phyloP scores from a whole-genome alignment of 768 basidiomycete species.

The Termitomyces sp. region DNA sequence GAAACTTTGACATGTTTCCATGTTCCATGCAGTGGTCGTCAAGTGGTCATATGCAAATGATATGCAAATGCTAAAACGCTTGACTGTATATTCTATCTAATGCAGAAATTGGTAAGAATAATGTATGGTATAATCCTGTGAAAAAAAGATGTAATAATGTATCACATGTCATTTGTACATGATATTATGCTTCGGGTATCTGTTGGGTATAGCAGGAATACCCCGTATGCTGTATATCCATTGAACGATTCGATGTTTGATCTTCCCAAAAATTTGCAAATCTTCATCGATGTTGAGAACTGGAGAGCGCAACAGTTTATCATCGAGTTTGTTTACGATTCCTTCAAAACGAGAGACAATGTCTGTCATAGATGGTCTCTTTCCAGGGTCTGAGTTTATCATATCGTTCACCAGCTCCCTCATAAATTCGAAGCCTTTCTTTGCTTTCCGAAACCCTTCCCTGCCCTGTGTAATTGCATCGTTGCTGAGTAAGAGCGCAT shows the following conservation, averaged over 20 bases:
- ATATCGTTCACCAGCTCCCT: neutral
- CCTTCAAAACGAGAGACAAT: conserved; percentile 12
- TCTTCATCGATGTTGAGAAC: conserved; percentile 4
- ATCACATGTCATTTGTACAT: no score
- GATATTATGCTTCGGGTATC: no score
- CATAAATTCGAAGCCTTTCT: neutral
- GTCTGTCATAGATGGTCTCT: conserved; percentile 26
- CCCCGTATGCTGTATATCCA: no score
- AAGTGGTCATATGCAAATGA: no score
- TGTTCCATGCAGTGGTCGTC: no score
- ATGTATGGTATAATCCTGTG: no score
- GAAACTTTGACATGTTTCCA: no score
- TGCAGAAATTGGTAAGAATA: no score
- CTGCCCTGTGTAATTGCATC: neutral
- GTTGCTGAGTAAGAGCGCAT: neutral
- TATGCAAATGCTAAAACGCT: no score
- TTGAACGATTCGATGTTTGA: neutral
- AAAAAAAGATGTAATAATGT: no score
- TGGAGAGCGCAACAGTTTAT: conserved; percentile 24
- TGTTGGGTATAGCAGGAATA: no score
- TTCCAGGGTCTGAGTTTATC: conserved; percentile 20
- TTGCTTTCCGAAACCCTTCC: neutral
- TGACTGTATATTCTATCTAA: no score
- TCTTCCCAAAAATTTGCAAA: neutral
- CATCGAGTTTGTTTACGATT: neutral